phyloP scores from a whole-genome alignment of 2,329 filamentous ascomycete species.

The Neodidymelliopsis sp. region DNA sequence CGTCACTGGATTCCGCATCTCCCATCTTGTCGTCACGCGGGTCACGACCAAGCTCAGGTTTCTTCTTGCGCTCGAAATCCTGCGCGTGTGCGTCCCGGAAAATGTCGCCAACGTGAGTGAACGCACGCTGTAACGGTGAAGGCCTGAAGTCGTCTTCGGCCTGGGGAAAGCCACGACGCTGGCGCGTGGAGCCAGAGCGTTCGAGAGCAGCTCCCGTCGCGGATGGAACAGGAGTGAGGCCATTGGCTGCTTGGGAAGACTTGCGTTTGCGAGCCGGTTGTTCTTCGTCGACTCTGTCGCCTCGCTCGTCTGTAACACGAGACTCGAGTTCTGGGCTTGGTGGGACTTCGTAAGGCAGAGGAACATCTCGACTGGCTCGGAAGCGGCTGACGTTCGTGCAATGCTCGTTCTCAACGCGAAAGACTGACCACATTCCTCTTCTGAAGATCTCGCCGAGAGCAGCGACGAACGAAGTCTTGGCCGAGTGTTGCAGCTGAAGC shows the following conservation, averaged over 20 bases:
- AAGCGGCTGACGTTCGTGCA: conserved; percentile 83
- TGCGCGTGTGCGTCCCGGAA: conserved; percentile 85
- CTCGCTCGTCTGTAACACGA: conserved; percentile 13
- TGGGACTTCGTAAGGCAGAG: conserved; percentile 75
- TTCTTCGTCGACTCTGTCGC: conserved; percentile 41
- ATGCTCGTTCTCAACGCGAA: conserved; percentile 98
- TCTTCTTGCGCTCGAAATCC: conserved; percentile 85
- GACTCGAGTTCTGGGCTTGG: conserved; percentile 20
- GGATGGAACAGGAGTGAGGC: conserved; percentile 17
- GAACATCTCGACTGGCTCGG: conserved; percentile 87
- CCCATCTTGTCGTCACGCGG: conserved; percentile 43
- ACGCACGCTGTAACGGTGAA: conserved; percentile 50
- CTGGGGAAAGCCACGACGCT: conserved; percentile 26
- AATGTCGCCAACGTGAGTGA: conserved; percentile 68
- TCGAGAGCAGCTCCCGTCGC: conserved; percentile 25
- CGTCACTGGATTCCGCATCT: conserved; percentile 37
- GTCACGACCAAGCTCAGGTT: conserved; percentile 53
- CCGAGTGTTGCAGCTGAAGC: conserved; percentile 80
- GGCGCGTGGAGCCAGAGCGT: conserved; percentile 23
- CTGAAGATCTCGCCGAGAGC: conserved; percentile 81
- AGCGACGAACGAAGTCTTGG: conserved; percentile 80
- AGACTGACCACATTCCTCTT: conserved; percentile 87
- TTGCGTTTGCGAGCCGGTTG: conserved; percentile 23
- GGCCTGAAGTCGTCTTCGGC: conserved; percentile 26
- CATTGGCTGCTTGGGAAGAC: conserved; percentile 11